Evolutionary conservation across 208 protist genomes (phyloP).

Genomic region (Trypanosoma cruzi): DNA sequence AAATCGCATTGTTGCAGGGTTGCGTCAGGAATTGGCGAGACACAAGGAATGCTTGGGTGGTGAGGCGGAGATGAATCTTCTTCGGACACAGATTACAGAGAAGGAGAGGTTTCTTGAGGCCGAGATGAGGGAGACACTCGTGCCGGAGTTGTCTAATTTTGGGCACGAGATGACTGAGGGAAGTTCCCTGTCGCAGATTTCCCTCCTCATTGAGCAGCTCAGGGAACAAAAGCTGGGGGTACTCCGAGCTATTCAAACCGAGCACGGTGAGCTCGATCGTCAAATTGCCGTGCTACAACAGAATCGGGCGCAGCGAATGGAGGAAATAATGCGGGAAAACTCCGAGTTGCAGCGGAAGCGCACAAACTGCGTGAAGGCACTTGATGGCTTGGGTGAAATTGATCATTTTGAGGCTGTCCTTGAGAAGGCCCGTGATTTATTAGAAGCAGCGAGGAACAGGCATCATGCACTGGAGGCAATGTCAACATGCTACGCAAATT

Average conservation of each 20-base stretch:
- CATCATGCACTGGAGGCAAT: constrained; percentile 50
- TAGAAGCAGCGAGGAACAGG: constrained; percentile 32
- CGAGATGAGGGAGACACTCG: constrained; percentile 33
- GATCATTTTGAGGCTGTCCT: constrained; percentile 48
- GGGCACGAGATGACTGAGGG: constrained; percentile 2
- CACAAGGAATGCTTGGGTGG: constrained; percentile 41
- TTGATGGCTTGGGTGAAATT: constrained; percentile 24
- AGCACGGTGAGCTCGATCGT: constrained; percentile 36
- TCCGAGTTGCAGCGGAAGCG: constrained; percentile 12
- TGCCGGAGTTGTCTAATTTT: constrained; percentile 38
- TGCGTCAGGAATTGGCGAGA: constrained; percentile 56
- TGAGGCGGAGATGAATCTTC: constrained; percentile 39
- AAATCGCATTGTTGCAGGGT: constrained; percentile 45
- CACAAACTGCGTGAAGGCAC: constrained; percentile 6
- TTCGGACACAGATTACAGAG: constrained; percentile 47
- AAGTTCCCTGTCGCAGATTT: constrained; percentile 12
- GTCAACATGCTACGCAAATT: constrained; percentile 60
- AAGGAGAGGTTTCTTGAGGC: constrained; percentile 30
- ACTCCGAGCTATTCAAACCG: constrained; percentile 29
- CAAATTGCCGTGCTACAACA: constrained; percentile 38
- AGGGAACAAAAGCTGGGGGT: constrained; percentile 34
- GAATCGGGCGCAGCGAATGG: constrained; percentile 24
- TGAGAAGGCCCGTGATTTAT: constrained; percentile 28
- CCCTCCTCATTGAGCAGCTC: constrained; percentile 20
- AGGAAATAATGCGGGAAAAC: constrained; percentile 27